phyloP scores from a whole-genome alignment of 805 yeast species.

The Teunomyces gatunensis region DNA sequence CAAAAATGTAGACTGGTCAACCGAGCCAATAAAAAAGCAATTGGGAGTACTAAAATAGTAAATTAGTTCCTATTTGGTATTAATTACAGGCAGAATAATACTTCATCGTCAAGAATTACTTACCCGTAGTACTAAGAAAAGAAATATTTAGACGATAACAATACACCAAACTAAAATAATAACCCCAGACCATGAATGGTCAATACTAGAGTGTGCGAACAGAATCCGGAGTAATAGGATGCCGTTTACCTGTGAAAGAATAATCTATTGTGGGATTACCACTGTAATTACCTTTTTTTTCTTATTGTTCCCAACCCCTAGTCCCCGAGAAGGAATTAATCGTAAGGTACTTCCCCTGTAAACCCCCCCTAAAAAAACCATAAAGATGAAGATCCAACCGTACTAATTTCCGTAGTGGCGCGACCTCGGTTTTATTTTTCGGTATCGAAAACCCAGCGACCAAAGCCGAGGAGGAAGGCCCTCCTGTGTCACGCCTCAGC shows the following conservation, averaged over 20 bases:
- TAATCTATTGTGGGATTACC: not conserved
- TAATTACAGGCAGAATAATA: conserved; percentile 4
- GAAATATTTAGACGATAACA: conserved; percentile 3
- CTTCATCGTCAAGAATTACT: not conserved
- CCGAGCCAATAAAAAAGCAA: not conserved
- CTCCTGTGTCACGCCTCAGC: conserved; percentile 1
- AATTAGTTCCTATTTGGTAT: conserved; percentile 1
- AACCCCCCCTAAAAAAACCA: not conserved
- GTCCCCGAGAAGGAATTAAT: not conserved
- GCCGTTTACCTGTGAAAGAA: not conserved
- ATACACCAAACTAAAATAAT: not conserved
- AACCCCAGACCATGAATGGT: not conserved
- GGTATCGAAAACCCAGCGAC: not conserved
- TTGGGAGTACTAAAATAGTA: not conserved
- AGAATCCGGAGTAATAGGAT: not conserved
- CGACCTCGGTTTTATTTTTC: not conserved
- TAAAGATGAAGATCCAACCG: not conserved
- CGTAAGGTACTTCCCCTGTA: not conserved
- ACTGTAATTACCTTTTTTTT: not conserved
- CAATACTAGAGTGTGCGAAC: not conserved
- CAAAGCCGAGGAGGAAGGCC: not conserved
- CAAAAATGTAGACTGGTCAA: not conserved
- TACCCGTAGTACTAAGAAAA: not conserved
- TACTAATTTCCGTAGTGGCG: not conserved
- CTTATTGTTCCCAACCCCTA: not conserved